Conservation (phyloP, 192 early-diverging fungal genomes). For the Piromyces finnis region DNA sequence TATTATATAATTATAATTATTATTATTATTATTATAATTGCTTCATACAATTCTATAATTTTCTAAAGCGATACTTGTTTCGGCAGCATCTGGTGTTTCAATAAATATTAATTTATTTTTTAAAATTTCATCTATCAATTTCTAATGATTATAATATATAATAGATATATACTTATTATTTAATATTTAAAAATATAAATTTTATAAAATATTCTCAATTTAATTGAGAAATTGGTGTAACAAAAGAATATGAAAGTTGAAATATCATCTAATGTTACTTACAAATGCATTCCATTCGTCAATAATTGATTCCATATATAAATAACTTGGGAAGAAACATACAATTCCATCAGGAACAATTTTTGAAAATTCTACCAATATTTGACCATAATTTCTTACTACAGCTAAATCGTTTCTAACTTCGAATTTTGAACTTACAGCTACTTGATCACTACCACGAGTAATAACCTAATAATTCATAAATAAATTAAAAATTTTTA, state of each 20-base stretch:
- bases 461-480: conserved; percentile 83
- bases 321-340: conserved; percentile 94
- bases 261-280: no score
- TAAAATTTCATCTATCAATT: conserved; percentile 81
- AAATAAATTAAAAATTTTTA: no score
- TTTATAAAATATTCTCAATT: background rate
- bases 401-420: conserved; percentile 97
- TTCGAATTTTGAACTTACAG: conserved; percentile 93
- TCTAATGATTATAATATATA: no score
- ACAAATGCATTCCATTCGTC: conserved; percentile 96
- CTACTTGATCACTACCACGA: conserved; percentile 94
- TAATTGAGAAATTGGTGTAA: no score
- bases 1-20: background rate
- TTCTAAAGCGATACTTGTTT: conserved; percentile 84
- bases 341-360: conserved; percentile 94
- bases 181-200: background rate
- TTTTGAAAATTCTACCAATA: conserved; percentile 84
- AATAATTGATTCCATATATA: conserved; percentile 98
- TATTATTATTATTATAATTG: background rate
- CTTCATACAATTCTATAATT: conserved; percentile 68
- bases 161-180: no score
- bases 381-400: conserved; percentile 94
- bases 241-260: no score
- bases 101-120: conserved; percentile 98
- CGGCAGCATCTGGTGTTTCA: conserved; percentile 95